Percentiles rank a stretch among this genome's conserved stretches.
Evolutionary conservation across 192 early-diverging fungal species (phyloP).

Genomic region (Podila verticillata): DNA sequence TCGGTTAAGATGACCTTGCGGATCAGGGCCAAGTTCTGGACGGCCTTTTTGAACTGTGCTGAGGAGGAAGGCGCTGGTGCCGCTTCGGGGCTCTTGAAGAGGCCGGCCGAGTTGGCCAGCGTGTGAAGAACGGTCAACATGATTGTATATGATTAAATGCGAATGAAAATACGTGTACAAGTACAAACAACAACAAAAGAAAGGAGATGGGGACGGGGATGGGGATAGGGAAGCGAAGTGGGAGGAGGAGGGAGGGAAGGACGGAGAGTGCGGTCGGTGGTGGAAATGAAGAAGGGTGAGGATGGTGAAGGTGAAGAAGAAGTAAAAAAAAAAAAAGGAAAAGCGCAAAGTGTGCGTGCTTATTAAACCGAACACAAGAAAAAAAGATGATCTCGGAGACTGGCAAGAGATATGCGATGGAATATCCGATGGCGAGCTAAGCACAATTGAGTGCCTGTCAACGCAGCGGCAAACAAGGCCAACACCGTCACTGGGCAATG

Average conservation of each 20-base stretch:
- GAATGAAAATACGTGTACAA: background rate
- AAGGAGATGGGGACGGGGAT: background rate
- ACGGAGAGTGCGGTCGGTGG: background rate
- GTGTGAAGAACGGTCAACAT: constrained; percentile 51
- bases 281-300: background rate
- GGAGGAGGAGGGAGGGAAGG: background rate
- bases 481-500: too few species aligned
- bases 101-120: constrained; percentile 42
- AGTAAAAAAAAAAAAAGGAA: constrained; percentile 5
- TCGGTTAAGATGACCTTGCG: constrained; percentile 41
- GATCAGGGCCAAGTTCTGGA: constrained; percentile 38
- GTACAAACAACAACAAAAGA: background rate
- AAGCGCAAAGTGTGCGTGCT: background rate
- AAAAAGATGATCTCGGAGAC: background rate
- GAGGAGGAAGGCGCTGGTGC: background rate
- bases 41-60: constrained; percentile 27
- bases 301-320: background rate
- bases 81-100: constrained; percentile 19
- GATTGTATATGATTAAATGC: background rate
- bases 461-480: too few species aligned
- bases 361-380: background rate
- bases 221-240: background rate
- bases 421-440: too few species aligned
- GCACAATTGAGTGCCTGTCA: too few species aligned
- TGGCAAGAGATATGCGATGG: background rate